Base-by-base conservation (phyloP, 768 basidiomycete genomes). In the Boletales sp. region DNA sequence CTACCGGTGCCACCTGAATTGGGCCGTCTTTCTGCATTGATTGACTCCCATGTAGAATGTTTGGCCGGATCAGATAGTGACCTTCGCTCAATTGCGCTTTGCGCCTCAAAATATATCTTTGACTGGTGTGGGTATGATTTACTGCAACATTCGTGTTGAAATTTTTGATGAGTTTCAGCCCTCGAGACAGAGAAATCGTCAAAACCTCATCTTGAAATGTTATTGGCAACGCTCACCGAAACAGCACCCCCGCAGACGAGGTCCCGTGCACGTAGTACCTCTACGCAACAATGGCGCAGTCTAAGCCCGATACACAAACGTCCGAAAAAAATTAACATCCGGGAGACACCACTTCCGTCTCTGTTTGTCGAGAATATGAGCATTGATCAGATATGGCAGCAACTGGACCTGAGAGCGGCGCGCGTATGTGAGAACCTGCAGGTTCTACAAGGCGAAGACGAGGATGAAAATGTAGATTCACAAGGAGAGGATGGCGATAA, bases 301-400 rank as follows among this genome's bases (percentile, higher is more conserved):
- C 72, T 70, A 35, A 69, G 65, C 51, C 64, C 64, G 19, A 55
- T 58, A 14, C 57, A 65, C n/a, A 66, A 74, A n/a, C 60, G 65
- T 14, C 67, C 51, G 33, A 60, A 65, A 30, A 68, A 63, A 39
- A 41, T 63, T 5, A 47, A 67, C 11, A 72, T 84, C 44, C 62
- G 73, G 44, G 71, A 71, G 21, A 96, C 95, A 1, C 94, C 94
- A 7, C 67, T 97, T 3, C 73, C 81, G 8, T 80, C 79, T 33
- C 78, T 99, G 17, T 88, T 83, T 51, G 73, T 84, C 12, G 82
- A 91, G 18, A 85, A 79, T 15, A 85, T 96, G 81, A 86, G 84
- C 57, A 77, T 81, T 19, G 89, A 90, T 49, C 94, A 95, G 66
- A 74, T 97, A 25, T 99, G 95, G 95, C 86, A 85, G 36, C 95